Evolutionary conservation across 78 protist species (phyloP).

Genomic region (Polysphondylium violaceum): DNA sequence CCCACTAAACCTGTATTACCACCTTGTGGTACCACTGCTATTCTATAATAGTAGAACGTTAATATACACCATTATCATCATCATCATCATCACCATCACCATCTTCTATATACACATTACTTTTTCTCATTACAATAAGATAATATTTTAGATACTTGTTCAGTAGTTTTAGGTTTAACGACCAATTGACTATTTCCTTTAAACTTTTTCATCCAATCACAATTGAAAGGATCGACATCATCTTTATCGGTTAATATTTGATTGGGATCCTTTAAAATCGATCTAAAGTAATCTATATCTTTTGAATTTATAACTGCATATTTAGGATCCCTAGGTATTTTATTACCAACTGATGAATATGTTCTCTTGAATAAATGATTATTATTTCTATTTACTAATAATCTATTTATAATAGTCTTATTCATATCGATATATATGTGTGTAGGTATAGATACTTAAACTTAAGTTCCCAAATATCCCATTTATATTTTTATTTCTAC

Average conservation of each 20-base stretch:
- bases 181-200: slow-evolving; percentile 53
- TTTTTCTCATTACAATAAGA: slow-evolving; percentile 75
- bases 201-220: slow-evolving; percentile 85
- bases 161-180: slow-evolving; percentile 81
- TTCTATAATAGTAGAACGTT: slow-evolving; percentile 1
- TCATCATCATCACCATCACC: too few relatives aligned
- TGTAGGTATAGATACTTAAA: too few relatives aligned
- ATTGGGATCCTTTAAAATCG: slow-evolving; percentile 6
- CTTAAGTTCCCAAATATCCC: too few relatives aligned
- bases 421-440: too few relatives aligned
- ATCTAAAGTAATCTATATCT: slow-evolving; percentile 46
- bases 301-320: slow-evolving; percentile 10
- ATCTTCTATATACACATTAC: not conserved
- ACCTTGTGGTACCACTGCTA: slow-evolving; percentile 96
- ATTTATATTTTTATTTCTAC: too few relatives aligned
- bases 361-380: too few relatives aligned
- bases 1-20: slow-evolving; percentile 99
- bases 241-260: slow-evolving; percentile 43
- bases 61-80: not conserved
- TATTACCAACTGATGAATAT: too few relatives aligned
- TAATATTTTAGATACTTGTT: slow-evolving; percentile 82
- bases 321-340: slow-evolving; percentile 24
- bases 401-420: too few relatives aligned
- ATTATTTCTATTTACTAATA: too few relatives aligned
- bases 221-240: slow-evolving; percentile 67